A percentile compares a stretch with the other conserved stretches of the same genome.
Evolutionary conservation across 331 rosid genomes (phyloP).

Genomic region (Phaseolus coccineus): DNA sequence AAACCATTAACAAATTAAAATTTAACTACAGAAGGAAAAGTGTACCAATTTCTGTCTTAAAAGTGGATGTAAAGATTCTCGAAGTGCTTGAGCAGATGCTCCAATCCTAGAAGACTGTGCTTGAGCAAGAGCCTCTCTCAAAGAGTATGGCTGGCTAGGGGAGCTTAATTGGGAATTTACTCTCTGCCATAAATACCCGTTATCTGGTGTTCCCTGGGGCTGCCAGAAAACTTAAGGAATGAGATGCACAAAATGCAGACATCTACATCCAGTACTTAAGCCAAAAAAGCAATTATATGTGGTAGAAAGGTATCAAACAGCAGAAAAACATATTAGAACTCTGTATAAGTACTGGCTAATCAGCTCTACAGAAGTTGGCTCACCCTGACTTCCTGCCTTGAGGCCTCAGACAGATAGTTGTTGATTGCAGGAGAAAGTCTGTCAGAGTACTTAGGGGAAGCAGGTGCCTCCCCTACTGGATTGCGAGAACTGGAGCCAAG

Average conservation of each 20-base stretch:
- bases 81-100: constrained; percentile 96
- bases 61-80: constrained; percentile 96
- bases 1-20: neutral
- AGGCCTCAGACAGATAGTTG: constrained; percentile 96
- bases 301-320: constrained; percentile 34
- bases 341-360: constrained; percentile 30
- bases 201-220: constrained; percentile 99
- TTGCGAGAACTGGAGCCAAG: constrained; percentile 95
- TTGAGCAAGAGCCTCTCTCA: constrained; percentile 99
- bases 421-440: constrained; percentile 96
- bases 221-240: constrained; percentile 54
- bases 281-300: constrained; percentile 31
- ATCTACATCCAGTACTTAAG: constrained; percentile 31
- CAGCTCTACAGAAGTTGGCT: constrained; percentile 47
- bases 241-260: constrained; percentile 33
- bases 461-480: constrained; percentile 86
- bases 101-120: constrained; percentile 99
- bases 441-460: constrained; percentile 97
- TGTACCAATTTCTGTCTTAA: constrained; percentile 96
- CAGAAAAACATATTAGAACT: constrained; percentile 4
- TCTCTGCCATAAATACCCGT: constrained; percentile 94
- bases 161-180: constrained; percentile 97
- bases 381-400: constrained; percentile 98
- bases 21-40: constrained; percentile 8
- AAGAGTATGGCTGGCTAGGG: constrained; percentile 98